A percentile compares a stretch with the other conserved stretches of the same genome.
phyloP scores from a whole-genome alignment of 345 rosid species.

The Citrus maxima region DNA sequence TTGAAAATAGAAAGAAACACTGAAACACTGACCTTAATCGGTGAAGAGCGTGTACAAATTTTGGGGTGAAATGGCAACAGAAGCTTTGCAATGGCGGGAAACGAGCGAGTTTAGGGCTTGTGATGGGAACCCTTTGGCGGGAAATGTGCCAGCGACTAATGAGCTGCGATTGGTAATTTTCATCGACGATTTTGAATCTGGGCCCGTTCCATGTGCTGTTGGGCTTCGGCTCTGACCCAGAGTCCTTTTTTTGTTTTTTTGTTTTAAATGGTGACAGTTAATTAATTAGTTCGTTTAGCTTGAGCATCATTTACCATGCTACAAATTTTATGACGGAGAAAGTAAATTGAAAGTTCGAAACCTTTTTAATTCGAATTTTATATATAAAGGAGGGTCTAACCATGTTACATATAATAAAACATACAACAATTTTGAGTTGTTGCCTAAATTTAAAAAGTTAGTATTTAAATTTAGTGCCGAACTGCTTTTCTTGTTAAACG shows the following conservation, averaged over 20 bases:
- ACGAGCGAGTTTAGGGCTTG: not conserved
- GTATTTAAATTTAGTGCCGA: too few relatives aligned
- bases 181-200: not conserved
- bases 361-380: not conserved
- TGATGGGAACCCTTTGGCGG: slow-evolving; percentile 9
- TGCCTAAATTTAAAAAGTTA: too few relatives aligned
- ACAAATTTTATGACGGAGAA: not conserved
- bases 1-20: not conserved
- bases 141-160: not conserved
- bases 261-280: too few relatives aligned
- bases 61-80: not conserved
- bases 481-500: too few relatives aligned
- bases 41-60: not conserved
- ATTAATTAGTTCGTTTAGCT: too few relatives aligned
- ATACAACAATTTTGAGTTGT: too few relatives aligned
- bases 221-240: not conserved
- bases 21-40: not conserved
- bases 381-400: too few relatives aligned
- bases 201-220: not conserved
- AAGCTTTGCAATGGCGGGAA: slow-evolving; percentile 19
- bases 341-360: not conserved
- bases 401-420: too few relatives aligned
- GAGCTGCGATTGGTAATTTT: not conserved
- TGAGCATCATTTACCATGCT: not conserved
- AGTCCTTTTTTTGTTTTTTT: too few relatives aligned